Percentiles rank a stretch among this genome's conserved stretches.
Conservation (phyloP, 2,329 filamentous ascomycete genomes). For the Aspergillus novofumigatus region DNA sequence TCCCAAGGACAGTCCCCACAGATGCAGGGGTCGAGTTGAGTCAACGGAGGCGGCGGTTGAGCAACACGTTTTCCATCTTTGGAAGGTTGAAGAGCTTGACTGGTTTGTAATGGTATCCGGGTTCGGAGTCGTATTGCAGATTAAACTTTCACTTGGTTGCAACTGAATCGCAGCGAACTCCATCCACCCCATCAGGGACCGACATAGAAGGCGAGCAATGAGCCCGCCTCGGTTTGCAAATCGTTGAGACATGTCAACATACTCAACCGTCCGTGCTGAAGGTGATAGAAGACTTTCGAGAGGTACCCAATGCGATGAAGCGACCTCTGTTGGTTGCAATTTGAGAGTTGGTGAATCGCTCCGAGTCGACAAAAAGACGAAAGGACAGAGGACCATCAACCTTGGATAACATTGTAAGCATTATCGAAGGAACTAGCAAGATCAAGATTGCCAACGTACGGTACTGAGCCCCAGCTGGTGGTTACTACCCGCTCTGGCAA, state of each 20-base stretch:
- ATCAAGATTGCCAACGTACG: constrained; percentile 36
- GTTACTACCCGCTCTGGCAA: constrained; percentile 63
- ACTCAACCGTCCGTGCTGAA: constrained; percentile 56
- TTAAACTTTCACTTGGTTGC: constrained; percentile 57
- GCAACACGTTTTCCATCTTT: constrained; percentile 25
- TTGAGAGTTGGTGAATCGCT: constrained; percentile 53
- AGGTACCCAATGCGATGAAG: constrained; percentile 66
- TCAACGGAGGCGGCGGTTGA: constrained; percentile 24
- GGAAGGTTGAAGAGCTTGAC: constrained; percentile 18
- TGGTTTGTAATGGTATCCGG: constrained; percentile 41
- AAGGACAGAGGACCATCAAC: constrained; percentile 66
- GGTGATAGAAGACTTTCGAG: constrained; percentile 58
- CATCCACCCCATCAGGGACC: constrained; percentile 61
- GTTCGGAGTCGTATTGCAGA: constrained; percentile 51
- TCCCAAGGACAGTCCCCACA: constrained; percentile 67
- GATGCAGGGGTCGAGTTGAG: constrained; percentile 49
- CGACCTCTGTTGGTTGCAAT: constrained; percentile 66
- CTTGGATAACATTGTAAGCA: constrained; percentile 29
- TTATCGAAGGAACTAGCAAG: neutral
- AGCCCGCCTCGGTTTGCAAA: constrained; percentile 54
- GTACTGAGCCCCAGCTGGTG: constrained; percentile 62
- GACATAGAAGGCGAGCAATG: constrained; percentile 51
- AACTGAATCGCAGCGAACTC: constrained; percentile 63
- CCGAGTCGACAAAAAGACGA: constrained; percentile 60
- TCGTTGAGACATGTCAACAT: constrained; percentile 61